Conservation (phyloP, 257 asterid genomes). For the Scutellaria galericulata region DNA sequence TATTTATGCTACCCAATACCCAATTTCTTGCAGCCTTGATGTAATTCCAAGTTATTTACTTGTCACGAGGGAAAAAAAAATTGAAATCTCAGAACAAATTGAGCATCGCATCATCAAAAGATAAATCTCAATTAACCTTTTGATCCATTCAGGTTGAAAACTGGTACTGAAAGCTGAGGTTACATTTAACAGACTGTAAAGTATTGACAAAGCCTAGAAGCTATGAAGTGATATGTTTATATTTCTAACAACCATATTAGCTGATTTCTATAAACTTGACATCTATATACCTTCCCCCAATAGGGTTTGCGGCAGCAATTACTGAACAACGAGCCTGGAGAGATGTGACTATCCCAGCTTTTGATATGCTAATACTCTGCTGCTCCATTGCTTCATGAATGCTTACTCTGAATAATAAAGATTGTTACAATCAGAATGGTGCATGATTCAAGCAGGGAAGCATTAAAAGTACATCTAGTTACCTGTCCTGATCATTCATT, state of each 20-base stretch:
- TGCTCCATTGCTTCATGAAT: conserved; percentile 99
- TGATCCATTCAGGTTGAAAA: conserved; percentile 18
- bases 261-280: conserved; percentile 20
- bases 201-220: conserved; percentile 10
- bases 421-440: conserved; percentile 30
- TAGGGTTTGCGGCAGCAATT: conserved; percentile 99
- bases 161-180: not conserved
- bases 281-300: conserved; percentile 85
- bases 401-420: conserved; percentile 74
- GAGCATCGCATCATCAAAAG: not conserved
- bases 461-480: conserved; percentile 24
- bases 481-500: conserved; percentile 99
- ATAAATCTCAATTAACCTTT: not conserved
- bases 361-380: conserved; percentile 97
- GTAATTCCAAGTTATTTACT: conserved; percentile 4
- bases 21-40: not conserved
- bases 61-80: not conserved
- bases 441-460: conserved; percentile 15
- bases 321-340: conserved; percentile 99
- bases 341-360: conserved; percentile 98
- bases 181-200: conserved; percentile 1
- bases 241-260: conserved; percentile 15
- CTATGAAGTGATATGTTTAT: not conserved
- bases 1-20: not conserved
- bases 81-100: not conserved